phyloP scores from a whole-genome alignment of 2,329 filamentous ascomycete species.

The Aspergillus latus region DNA sequence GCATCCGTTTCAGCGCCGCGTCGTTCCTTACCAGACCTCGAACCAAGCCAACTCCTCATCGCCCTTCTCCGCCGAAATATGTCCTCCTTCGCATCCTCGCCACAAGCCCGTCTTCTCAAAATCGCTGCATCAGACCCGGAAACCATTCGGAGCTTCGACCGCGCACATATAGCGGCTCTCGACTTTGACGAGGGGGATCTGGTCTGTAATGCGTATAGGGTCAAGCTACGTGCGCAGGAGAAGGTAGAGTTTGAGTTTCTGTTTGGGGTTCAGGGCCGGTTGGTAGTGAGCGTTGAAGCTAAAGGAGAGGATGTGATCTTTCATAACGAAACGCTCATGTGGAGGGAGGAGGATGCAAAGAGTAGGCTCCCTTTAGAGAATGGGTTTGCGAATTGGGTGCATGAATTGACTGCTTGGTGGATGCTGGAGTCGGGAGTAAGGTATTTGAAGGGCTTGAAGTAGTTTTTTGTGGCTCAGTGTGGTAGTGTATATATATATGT shows the following conservation, averaged over 20 bases:
- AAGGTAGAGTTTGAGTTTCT: constrained; percentile 36
- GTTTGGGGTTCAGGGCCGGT: constrained; percentile 22
- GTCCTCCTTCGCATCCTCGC: constrained; percentile 32
- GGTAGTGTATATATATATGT: not conserved
- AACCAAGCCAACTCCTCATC: constrained; percentile 26
- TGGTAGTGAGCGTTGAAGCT: constrained; percentile 28
- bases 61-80: constrained; percentile 37
- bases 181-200: constrained; percentile 33
- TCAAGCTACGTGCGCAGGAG: constrained; percentile 24
- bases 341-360: constrained; percentile 24
- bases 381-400: constrained; percentile 29
- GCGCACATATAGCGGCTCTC: constrained; percentile 26
- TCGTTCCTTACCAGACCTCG: constrained; percentile 19
- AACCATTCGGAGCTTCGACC: constrained; percentile 26
- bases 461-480: not conserved
- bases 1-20: constrained; percentile 24
- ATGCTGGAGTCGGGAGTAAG: constrained; percentile 35
- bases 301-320: constrained; percentile 23
- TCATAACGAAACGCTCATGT: constrained; percentile 34
- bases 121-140: constrained; percentile 18
- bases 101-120: constrained; percentile 31
- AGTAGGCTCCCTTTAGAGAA: constrained; percentile 33
- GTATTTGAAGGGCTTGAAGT: constrained; percentile 30
- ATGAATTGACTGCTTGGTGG: constrained; percentile 39
- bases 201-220: constrained; percentile 35